Percentiles rank a stretch among this genome's conserved stretches.
Evolutionary conservation across 2,329 filamentous ascomycete species (phyloP).

Genomic region (Hypoxylon sp.): DNA sequence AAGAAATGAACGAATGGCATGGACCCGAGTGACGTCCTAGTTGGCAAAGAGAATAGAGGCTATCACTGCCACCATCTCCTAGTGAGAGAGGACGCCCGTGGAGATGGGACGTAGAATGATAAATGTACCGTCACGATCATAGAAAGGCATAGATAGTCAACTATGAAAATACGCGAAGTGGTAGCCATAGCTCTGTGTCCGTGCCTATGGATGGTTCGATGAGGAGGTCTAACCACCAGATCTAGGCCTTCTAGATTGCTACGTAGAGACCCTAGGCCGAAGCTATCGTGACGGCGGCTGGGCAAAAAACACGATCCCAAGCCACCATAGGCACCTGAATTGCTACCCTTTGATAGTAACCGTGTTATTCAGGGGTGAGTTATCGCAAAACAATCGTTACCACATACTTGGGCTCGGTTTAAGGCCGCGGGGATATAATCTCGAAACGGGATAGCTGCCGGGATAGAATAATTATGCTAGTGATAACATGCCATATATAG

Average conservation of each 20-base stretch:
- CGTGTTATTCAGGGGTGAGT: neutral
- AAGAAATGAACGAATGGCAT: slow-evolving; percentile 30
- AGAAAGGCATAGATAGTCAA: neutral
- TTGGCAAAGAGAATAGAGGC: slow-evolving; percentile 6
- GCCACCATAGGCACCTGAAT: slow-evolving; percentile 6
- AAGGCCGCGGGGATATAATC: slow-evolving; percentile 16
- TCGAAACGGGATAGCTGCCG: slow-evolving; percentile 17
- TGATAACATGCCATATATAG: neutral
- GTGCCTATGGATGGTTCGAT: slow-evolving; percentile 10
- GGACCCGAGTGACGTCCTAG: slow-evolving; percentile 29
- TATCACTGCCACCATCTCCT: neutral
- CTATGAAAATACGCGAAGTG: neutral
- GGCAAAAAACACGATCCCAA: slow-evolving; percentile 7
- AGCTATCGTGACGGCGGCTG: slow-evolving; percentile 17
- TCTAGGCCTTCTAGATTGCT: slow-evolving; percentile 20
- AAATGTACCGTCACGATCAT: slow-evolving; percentile 3
- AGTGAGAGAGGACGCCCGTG: neutral
- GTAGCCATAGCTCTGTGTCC: slow-evolving; percentile 14
- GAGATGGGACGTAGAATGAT: neutral
- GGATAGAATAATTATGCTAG: slow-evolving; percentile 9
- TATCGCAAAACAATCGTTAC: slow-evolving; percentile 5
- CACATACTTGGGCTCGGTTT: slow-evolving; percentile 15
- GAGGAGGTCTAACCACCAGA: slow-evolving; percentile 22
- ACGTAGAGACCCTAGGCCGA: slow-evolving; percentile 9
- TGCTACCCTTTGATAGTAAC: slow-evolving; percentile 17